Evolutionary conservation across 768 basidiomycete genomes (phyloP).

Genomic region (Kondoa malvinella): DNA sequence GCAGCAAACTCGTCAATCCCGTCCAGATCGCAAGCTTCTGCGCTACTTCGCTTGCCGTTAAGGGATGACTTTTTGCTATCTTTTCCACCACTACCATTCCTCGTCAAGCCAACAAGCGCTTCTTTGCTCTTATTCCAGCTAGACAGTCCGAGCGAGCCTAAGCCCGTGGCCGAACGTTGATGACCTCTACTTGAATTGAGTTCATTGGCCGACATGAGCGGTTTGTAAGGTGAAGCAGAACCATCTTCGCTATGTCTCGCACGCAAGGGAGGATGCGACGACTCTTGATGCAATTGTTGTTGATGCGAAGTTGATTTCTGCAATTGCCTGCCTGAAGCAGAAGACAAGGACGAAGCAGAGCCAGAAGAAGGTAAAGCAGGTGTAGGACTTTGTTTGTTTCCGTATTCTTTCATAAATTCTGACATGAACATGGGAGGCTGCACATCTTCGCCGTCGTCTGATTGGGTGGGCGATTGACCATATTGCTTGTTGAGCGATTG

Average conservation of each 20-base stretch:
- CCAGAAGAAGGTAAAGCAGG: background rate
- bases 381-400: background rate
- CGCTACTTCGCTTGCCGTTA: background rate
- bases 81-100: background rate
- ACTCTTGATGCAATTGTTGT: background rate
- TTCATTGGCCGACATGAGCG: background rate
- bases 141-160: background rate
- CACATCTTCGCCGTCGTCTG: slow-evolving; percentile 3
- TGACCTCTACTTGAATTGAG: background rate
- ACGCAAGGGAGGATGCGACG: background rate
- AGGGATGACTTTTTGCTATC: background rate
- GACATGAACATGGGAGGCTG: slow-evolving; percentile 4
- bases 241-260: background rate
- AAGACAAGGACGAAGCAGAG: background rate
- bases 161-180: background rate
- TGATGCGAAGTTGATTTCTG: background rate
- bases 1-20: background rate
- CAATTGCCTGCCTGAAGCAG: background rate
- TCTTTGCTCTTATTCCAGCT: slow-evolving; percentile 6
- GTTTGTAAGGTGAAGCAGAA: background rate
- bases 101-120: background rate
- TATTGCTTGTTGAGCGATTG: background rate
- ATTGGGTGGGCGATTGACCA: background rate
- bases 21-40: background rate
- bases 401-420: background rate